These are phyloP conservation scores for Hypoxylon sp. DNA, from an alignment of 2,329 filamentous ascomycete species.

Conservation along the genomic window DNA sequence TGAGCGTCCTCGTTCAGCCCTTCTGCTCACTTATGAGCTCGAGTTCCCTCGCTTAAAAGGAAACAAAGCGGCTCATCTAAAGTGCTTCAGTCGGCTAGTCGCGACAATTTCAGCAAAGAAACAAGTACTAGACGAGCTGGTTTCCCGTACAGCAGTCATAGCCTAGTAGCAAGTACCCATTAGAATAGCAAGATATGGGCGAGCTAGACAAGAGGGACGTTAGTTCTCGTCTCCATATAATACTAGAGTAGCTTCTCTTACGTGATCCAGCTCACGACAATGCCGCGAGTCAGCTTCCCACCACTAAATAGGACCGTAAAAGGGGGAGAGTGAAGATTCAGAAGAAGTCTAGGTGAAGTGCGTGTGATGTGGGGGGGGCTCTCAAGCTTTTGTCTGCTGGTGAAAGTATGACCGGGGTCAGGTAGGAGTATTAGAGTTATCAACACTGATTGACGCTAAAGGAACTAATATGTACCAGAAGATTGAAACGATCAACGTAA, in stretches of 20 bases:
- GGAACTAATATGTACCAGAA: conserved; percentile 56
- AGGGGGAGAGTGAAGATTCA: conserved; percentile 19
- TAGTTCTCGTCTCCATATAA: conserved; percentile 7
- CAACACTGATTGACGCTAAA: conserved; percentile 58
- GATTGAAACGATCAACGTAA: conserved; percentile 61
- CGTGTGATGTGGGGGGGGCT: conserved; percentile 41
- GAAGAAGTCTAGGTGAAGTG: conserved; percentile 13
- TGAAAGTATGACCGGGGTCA: conserved; percentile 30
- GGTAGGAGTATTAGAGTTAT: conserved; percentile 54
- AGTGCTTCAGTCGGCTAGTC: background rate
- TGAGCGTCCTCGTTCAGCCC: background rate
- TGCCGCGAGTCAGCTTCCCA: background rate
- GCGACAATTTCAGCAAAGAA: background rate
- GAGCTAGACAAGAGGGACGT: background rate
- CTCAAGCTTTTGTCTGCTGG: conserved; percentile 47
- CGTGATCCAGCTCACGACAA: conserved; percentile 4
- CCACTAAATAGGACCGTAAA: conserved; percentile 6
- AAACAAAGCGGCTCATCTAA: conserved; percentile 4
- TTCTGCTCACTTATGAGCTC: background rate
- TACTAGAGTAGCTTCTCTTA: background rate
- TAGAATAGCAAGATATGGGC: background rate
- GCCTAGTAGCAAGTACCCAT: background rate
- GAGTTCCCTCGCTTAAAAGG: background rate
- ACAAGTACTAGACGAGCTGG: background rate
- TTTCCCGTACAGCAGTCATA: background rate